Base-by-base conservation (phyloP, 179 eudicot species). In the Beta corolliflora region DNA sequence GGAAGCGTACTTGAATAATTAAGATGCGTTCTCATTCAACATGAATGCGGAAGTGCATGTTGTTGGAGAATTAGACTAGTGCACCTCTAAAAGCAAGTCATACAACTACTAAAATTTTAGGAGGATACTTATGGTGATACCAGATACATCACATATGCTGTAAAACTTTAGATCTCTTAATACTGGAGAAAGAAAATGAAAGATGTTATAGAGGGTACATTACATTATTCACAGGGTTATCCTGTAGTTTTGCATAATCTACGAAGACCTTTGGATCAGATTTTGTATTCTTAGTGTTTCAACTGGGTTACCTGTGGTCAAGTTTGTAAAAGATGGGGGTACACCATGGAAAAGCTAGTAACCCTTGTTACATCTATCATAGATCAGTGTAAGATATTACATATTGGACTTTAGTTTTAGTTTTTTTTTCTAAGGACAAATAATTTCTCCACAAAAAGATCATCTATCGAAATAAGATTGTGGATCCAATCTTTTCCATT, bases 1-100 rank as follows among this genome's bases (percentile, higher is more conserved):
- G 95, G 97, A 94, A 79, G 87, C 87, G 1, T 94, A 92, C 78
- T 77, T 91, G 76, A 91, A 79, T 76, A 78, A 81, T 5, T 79
- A 71, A 82, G 50, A 75, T n/a, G 14, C 7, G 5, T 6, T 72
- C 18, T 52, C 11, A 41, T 21, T 46, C 53, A 9, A 9, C 45
- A 18, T 9, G 9, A 13, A 7, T 0, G 8, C 9, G 19, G 18
- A 13, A 11, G 15, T 7, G 7, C 5, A 9, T 29, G 25, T 23
- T 10, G 54, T 48, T 31, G 15, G 48, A 73, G 48, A 19, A 29
- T 61, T 19, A 1, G 16, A n/a, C 9, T 52, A 36, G 73, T 23
- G 44, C 15, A 13, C 23, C 52, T 15, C 3, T 19, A 0, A 23
- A 54, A 29, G 46, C 77, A 29, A 56, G 19, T 53, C 59, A 16